phyloP scores from a whole-genome alignment of 495 filamentous ascomycete species.

The Arthonia radiata region DNA sequence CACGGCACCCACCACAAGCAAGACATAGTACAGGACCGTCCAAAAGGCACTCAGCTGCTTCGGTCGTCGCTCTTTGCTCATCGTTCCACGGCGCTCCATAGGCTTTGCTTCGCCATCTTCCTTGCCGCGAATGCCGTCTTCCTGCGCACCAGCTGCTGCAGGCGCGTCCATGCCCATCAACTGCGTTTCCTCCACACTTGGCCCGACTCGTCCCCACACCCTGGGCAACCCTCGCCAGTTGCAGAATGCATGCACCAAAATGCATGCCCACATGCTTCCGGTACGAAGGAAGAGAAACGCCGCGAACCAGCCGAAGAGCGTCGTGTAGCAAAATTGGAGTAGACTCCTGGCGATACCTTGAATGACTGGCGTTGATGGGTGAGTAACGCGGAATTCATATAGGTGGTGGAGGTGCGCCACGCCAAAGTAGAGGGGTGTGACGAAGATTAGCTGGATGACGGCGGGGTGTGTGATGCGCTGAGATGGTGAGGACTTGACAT shows the following conservation, averaged over 20 bases:
- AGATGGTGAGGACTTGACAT: too few relatives aligned
- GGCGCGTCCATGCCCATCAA: too few relatives aligned
- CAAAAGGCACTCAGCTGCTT: too few relatives aligned
- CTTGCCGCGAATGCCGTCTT: too few relatives aligned
- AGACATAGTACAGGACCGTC: too few relatives aligned
- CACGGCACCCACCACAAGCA: slow-evolving; percentile 44
- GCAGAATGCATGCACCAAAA: slow-evolving; percentile 66
- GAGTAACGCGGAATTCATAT: slow-evolving; percentile 71
- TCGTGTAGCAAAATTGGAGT: slow-evolving; percentile 80
- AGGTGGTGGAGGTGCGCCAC: slow-evolving; percentile 89
- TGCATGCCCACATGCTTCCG: slow-evolving; percentile 46
- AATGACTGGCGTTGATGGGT: slow-evolving; percentile 39
- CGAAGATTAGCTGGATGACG: slow-evolving; percentile 37
- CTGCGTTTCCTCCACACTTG: too few relatives aligned
- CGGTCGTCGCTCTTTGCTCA: too few relatives aligned
- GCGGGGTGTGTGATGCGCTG: too few relatives aligned
- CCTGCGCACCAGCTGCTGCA: too few relatives aligned
- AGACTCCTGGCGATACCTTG: slow-evolving; percentile 40
- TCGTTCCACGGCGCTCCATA: too few relatives aligned
- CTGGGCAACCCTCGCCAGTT: slow-evolving; percentile 80
- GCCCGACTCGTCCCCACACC: slow-evolving; percentile 52
- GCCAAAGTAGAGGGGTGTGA: slow-evolving; percentile 76
- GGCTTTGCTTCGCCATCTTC: too few relatives aligned
- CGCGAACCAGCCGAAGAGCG: slow-evolving; percentile 77
- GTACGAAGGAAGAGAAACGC: slow-evolving; percentile 79